A percentile compares a stretch with the other conserved stretches of the same genome.
Evolutionary conservation across 345 rosid genomes (phyloP).

Genomic region (Dipteronia sinensis): DNA sequence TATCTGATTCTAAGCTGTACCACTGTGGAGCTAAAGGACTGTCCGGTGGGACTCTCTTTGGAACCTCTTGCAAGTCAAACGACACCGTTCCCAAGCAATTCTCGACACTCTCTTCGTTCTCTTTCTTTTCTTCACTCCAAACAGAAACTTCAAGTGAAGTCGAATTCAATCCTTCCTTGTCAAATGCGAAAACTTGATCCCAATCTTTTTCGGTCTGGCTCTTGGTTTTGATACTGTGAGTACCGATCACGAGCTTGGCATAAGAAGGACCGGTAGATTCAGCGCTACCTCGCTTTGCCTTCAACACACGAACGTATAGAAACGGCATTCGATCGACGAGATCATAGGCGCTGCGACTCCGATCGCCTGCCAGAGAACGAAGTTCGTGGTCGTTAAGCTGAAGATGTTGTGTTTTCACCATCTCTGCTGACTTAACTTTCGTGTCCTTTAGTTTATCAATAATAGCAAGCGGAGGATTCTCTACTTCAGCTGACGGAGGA

Average conservation of each 20-base stretch:
- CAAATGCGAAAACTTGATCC: conserved; percentile 93
- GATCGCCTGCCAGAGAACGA: conserved; percentile 53
- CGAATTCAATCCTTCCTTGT: conserved; percentile 78
- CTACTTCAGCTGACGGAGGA: conserved; percentile 40
- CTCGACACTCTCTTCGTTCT: conserved; percentile 53
- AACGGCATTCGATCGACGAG: conserved; percentile 85
- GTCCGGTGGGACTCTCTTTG: conserved; percentile 84
- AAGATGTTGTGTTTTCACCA: conserved; percentile 19
- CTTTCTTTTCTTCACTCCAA: conserved; percentile 71
- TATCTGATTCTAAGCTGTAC: conserved; percentile 81
- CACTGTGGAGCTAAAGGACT: conserved; percentile 95
- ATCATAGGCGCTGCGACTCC: conserved; percentile 63
- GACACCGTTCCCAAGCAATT: conserved; percentile 77
- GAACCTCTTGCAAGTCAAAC: conserved; percentile 88
- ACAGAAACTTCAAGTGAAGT: conserved; percentile 72
- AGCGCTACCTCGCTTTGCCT: conserved; percentile 54
- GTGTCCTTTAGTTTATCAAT: conserved; percentile 31
- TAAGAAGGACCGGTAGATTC: conserved; percentile 43
- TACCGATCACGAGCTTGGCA: conserved; percentile 83
- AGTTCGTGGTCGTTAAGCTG: conserved; percentile 47
- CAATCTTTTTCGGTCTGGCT: conserved; percentile 65
- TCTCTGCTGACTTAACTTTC: background rate
- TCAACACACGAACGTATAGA: conserved; percentile 72
- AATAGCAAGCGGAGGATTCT: conserved; percentile 51
- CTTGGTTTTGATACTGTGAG: conserved; percentile 75